Evolutionary conservation across 1,284 basidiomycete genomes (phyloP), one percentile per base, ranked within the genome.

Genomic region (Trametes hirsuta): DNA sequence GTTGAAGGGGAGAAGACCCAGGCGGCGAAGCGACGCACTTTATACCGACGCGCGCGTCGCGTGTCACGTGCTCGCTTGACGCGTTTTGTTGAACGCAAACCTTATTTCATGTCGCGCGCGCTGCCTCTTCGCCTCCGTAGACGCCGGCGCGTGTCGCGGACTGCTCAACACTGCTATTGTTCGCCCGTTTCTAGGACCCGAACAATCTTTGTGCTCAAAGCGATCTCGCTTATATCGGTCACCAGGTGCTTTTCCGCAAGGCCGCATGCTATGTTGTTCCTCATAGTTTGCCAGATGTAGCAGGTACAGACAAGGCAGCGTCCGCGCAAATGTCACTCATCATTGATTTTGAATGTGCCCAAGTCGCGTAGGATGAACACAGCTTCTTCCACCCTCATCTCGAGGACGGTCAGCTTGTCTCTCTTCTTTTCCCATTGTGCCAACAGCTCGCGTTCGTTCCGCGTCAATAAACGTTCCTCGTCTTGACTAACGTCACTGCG

Each of bases 361-460:
- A 96, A 79, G 74, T 96, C 94, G 68, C 88, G 85, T 55, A 96
- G 75, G 66, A 96, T 86, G 74, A 96, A 95, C 44, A 94, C 86
- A 53, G 87, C 84, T 69, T 94, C 86, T 66, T 95, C 94, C 11
- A 93, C 88, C 40, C 95, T 84, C 80, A 83, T 84, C 78, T 94
- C 89, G 18, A 94, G 78, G 51, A 93, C 82, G 5, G 82, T 83
- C 70, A 95, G 69, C 75, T 87, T 93, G 70, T 86, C 84, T 63
- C 86, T 77, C 72, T 86, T 90, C 58, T 78, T 78, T 70, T 88
- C 83, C 85, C 89, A 93, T 50, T 85, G 82, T 56, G 77, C 77
- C 50, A 93, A 71, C 41, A 84, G 75, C 67, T 91, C 87, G 47
- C 85, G 81, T 71, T 95, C 93, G 65, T 88, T 77, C 47, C 87